These are phyloP conservation scores for Beta lomatogona DNA, from an alignment of 179 eudicot species.

Conservation along the genomic window DNA sequence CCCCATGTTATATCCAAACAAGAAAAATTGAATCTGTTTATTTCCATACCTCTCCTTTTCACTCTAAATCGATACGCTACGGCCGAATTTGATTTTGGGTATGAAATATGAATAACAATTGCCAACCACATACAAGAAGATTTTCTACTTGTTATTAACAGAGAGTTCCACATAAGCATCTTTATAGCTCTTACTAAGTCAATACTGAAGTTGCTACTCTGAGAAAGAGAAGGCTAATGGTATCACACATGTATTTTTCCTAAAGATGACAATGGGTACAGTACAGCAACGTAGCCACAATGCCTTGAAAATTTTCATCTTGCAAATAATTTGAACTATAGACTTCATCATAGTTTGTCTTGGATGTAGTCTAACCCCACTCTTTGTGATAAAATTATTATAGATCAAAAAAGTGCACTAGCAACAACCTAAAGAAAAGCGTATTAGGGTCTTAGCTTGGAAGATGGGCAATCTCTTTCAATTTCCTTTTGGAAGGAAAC, in stretches of 20 bases:
- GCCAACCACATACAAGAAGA: neutral
- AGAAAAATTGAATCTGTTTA: no score
- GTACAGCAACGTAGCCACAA: no score
- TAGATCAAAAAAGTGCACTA: neutral
- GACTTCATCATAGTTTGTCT: neutral
- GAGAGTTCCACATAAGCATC: neutral
- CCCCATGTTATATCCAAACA: no score
- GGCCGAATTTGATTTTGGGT: no score
- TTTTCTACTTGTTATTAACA: no score
- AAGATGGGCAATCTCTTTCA: neutral
- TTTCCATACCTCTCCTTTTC: no score
- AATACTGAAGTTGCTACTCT: neutral
- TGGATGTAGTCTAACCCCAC: neutral
- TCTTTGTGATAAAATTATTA: neutral
- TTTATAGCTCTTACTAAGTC: neutral
- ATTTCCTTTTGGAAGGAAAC: neutral
- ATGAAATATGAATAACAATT: no score
- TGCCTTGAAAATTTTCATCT: neutral
- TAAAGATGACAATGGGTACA: neutral
- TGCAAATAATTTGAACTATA: constrained; percentile 6
- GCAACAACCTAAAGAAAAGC: constrained; percentile 19
- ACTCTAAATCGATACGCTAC: no score
- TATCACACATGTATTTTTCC: neutral
- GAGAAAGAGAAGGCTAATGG: neutral
- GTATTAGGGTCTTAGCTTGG: neutral